Base-by-base conservation (phyloP, 805 yeast genomes). In the Naumovozyma baii region DNA sequence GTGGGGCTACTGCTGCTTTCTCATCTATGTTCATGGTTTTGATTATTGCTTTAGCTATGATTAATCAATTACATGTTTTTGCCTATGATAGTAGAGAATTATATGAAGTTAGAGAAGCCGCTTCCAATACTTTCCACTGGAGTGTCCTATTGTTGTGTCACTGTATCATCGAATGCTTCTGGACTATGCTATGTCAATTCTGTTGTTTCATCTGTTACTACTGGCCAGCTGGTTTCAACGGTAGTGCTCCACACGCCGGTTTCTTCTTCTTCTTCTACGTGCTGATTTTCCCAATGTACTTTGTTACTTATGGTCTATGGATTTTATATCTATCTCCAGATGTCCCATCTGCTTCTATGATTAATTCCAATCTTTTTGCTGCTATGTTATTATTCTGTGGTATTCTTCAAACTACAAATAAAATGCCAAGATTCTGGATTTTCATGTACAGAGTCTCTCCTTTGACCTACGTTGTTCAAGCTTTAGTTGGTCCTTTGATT, bases 121-220 rank as follows among this genome's bases (percentile, higher is more conserved):
- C 83, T 22, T 76, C 86, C 1, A 78, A 72, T 54, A 76, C 85
- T 2, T 81, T 77, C 61, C 68, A 76, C 37, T 80, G 87, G 87
- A 50, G 67, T 51, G 75, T 78, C 1, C 74, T 80, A 39, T 58
- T 79, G 40, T 38, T 65, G 45, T 58, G 64, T 54, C 70, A 55
- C 50, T 61, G 66, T 20, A 48, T 66, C 10, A 63, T 70, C 18
- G 80, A 74, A 57, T 57, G 70, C 20, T 64, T 69, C 28, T 73
- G 70, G 69, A 70, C 73, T 36, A 48, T 66, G 15, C 46, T 53
- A 3, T 61, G 70, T 48, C 75, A 75, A 47, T 65, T 60, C 43
- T 45, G 58, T 39, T 58, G 67, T 52, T 72, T 61, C 53, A 60
- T 70, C 38, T 65, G 68, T 36, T 68, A 67, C 54, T 73, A 69